Percentiles rank a stretch among this genome's conserved stretches.
Conservation (phyloP, 2,329 filamentous ascomycete species). For the Aspergillus puulaauensis region DNA sequence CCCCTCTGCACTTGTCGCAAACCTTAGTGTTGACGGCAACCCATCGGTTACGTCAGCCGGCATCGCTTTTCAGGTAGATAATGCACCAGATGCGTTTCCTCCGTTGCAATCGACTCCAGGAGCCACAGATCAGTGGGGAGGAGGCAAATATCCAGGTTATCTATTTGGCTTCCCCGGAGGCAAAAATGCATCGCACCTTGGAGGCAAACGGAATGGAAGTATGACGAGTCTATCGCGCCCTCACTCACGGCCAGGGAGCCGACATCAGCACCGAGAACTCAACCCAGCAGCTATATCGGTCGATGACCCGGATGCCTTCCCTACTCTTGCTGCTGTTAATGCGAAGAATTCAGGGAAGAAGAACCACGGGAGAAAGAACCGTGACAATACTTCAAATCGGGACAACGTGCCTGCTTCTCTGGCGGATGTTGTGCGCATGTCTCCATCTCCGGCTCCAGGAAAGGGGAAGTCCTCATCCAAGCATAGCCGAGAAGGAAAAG, state of each 20-base stretch:
- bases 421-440: slow-evolving; percentile 94
- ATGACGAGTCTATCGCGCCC: slow-evolving; percentile 60
- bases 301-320: slow-evolving; percentile 94
- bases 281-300: slow-evolving; percentile 72
- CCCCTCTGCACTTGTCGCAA: slow-evolving; percentile 79
- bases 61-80: slow-evolving; percentile 72
- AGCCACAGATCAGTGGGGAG: slow-evolving; percentile 59
- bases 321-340: slow-evolving; percentile 74
- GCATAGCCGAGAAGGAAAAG: slow-evolving; percentile 62
- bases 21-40: slow-evolving; percentile 65
- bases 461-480: slow-evolving; percentile 55
- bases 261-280: slow-evolving; percentile 66
- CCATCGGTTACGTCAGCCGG: slow-evolving; percentile 52
- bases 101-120: slow-evolving; percentile 63
- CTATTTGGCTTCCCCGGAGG: slow-evolving; percentile 43
- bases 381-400: slow-evolving; percentile 55
- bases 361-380: slow-evolving; percentile 79
- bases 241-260: slow-evolving; percentile 80
- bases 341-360: slow-evolving; percentile 76
- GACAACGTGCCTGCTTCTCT: slow-evolving; percentile 74
- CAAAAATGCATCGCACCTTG: slow-evolving; percentile 38
- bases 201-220: slow-evolving; percentile 48
- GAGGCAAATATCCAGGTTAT: slow-evolving; percentile 46
- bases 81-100: slow-evolving; percentile 77
- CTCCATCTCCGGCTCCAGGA: slow-evolving; percentile 73